A percentile compares a stretch with the other conserved stretches of the same genome.
Conservation (phyloP, 495 filamentous ascomycete species). For the Penicillium tannophilum region DNA sequence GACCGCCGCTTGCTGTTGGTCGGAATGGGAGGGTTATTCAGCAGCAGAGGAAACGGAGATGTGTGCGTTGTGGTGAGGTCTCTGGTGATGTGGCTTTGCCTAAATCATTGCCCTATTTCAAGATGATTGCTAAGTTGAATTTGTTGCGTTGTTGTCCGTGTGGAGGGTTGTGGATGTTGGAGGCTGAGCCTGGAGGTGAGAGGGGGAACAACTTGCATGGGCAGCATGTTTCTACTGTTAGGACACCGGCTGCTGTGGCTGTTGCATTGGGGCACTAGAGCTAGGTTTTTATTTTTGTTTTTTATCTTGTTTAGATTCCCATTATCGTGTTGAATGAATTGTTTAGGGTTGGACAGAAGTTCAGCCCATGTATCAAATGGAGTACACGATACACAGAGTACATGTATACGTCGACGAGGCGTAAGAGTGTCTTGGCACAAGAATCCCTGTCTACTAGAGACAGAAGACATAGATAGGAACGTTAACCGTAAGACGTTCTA, state of each 20-base stretch:
- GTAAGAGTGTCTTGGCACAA: not conserved
- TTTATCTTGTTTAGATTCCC: conserved; percentile 8
- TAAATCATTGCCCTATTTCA: conserved; percentile 39
- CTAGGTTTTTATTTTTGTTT: not conserved
- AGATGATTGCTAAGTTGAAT: conserved; percentile 44
- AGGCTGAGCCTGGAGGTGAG: conserved; percentile 20
- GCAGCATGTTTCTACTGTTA: not conserved
- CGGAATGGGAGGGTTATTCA: conserved; percentile 13
- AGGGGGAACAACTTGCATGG: conserved; percentile 1
- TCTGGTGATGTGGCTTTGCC: conserved; percentile 39
- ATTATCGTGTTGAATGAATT: conserved; percentile 1
- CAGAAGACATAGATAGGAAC: too few species aligned
- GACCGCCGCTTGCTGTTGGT: conserved; percentile 18
- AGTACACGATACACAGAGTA: not conserved
- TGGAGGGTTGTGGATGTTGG: conserved; percentile 47
- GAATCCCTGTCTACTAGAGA: too few species aligned
- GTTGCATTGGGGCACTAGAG: not conserved
- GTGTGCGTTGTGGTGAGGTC: conserved; percentile 48
- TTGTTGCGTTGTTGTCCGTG: conserved; percentile 47
- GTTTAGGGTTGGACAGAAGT: not conserved
- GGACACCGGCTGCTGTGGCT: conserved; percentile 6
- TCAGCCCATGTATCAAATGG: not conserved
- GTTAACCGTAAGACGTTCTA: not conserved
- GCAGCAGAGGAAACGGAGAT: conserved; percentile 30
- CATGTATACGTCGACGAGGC: not conserved